Evolutionary conservation across 1,284 basidiomycete species (phyloP), one percentile per base, ranked within the genome.

Genomic region (Meira nashicola): DNA sequence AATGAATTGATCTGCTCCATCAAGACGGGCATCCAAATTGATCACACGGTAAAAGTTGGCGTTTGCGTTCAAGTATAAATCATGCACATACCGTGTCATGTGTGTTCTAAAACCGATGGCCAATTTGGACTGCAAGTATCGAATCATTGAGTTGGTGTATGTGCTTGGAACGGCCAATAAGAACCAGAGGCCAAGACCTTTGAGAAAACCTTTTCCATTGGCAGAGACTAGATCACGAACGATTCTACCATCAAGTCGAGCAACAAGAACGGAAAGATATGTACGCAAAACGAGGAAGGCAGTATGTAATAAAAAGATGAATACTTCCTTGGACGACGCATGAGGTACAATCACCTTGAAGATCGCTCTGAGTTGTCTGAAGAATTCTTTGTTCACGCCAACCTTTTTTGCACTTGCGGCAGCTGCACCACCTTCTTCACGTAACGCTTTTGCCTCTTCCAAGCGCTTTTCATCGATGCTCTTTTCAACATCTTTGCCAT

Each of bases 121-220:
- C 1, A 98, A 84, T 67, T 90, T 90, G n/a, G 88, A 86, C 80
- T 97, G 92, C 0, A 97, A 82, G 78, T 90, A 90, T 19, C 89
- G 87, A 61, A 95, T 89, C 90, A 97, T 93, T 1, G 90, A 87
- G 77, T 98, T 97, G 0, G 93, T 97, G 76, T 93, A 94, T 17
- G 91, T 93, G 72, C 89, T 92, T 0, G 94, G 93, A 25, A 97
- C 83, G 0, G 92, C 90, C 7, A 98, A 83, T 6, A 86, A 80
- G 74, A 94, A 95, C 93, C 93, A 97, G 60, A 91, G 82, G 0
- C 83, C 88, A 0, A 97, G 80, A 0, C 92, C 92, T 54, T 84
- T 84, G 14, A 91, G 65, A 79, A 97, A 96, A 0, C 91, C 92
- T 56, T 83, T 84, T 0, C 86, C 89, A 73, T 96, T 87, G 0